Evolutionary conservation across 495 filamentous ascomycete species (phyloP).

Genomic region (Penicillium riverlandense): DNA sequence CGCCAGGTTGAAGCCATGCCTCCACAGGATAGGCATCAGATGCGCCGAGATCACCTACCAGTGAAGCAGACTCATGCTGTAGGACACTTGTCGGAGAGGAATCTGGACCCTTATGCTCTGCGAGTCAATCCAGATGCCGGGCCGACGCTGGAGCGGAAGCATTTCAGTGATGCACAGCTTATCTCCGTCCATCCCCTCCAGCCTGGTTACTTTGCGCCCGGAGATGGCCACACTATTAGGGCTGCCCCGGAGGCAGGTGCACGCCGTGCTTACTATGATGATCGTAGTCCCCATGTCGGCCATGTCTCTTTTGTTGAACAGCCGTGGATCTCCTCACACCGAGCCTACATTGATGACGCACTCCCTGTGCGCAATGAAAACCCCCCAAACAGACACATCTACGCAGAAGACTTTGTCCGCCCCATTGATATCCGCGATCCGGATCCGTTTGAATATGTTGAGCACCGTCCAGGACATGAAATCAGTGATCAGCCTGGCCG

Average conservation of each 20-base stretch:
- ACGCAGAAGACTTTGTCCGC: constrained; percentile 35
- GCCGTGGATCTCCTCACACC: constrained; percentile 4
- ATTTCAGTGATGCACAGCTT: constrained; percentile 7
- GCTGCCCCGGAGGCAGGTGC: constrained; percentile 3
- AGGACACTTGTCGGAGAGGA: constrained; percentile 10
- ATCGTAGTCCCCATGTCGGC: constrained; percentile 13
- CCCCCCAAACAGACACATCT: constrained; percentile 16
- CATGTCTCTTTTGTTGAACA: constrained; percentile 5
- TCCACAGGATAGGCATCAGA: constrained; percentile 10
- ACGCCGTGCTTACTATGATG: constrained; percentile 11
- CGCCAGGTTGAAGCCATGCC: constrained; percentile 11
- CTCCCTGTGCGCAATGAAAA: constrained; percentile 8
- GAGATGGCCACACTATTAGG: constrained; percentile 11
- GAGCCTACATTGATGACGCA: constrained; percentile 8
- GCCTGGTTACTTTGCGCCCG: constrained; percentile 7
- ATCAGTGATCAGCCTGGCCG: constrained; percentile 9
- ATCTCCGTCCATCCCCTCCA: constrained; percentile 3
- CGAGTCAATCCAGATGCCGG: constrained; percentile 10
- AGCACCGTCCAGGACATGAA: constrained; percentile 11
- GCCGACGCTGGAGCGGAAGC: constrained; percentile 10
- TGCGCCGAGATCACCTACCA: constrained; percentile 16
- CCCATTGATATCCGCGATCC: constrained; percentile 24
- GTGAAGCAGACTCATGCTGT: constrained; percentile 8
- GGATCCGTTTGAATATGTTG: constrained; percentile 13
- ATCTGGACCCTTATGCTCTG: constrained; percentile 4